These are phyloP conservation scores for Nothophaeocryptopus gaeumannii DNA, from an alignment of 2,329 filamentous ascomycete species.

Conservation along the genomic window DNA sequence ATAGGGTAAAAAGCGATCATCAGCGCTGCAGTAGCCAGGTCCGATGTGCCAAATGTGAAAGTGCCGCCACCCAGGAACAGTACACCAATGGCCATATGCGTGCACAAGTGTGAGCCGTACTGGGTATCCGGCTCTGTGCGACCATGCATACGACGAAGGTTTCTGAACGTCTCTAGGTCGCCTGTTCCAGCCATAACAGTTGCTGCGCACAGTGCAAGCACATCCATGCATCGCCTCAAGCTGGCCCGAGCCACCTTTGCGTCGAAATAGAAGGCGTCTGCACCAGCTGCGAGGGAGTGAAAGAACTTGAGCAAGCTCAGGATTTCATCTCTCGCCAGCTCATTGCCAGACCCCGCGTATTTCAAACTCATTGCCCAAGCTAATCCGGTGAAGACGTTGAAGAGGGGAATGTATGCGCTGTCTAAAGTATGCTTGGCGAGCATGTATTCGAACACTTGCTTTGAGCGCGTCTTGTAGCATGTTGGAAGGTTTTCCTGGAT, in stretches of 20 bases:
- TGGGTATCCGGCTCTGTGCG: conserved; percentile 78
- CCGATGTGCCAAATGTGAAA: conserved; percentile 83
- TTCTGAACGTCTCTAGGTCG: conserved; percentile 78
- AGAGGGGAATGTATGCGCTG: conserved; percentile 85
- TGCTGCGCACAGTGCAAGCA: conserved; percentile 75
- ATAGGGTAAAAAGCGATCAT: conserved; percentile 92
- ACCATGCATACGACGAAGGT: conserved; percentile 83
- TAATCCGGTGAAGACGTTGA: conserved; percentile 84
- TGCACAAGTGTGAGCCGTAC: conserved; percentile 90
- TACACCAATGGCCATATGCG: conserved; percentile 85
- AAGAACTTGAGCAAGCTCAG: conserved; percentile 71
- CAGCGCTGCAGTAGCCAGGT: conserved; percentile 80
- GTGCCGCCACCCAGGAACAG: conserved; percentile 92
- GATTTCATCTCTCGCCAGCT: conserved; percentile 73
- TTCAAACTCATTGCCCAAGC: conserved; percentile 63
- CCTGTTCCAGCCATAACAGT: conserved; percentile 96
- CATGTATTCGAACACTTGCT: conserved; percentile 49
- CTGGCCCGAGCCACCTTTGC: conserved; percentile 78
- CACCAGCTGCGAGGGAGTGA: conserved; percentile 24
- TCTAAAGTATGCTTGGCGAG: conserved; percentile 49
- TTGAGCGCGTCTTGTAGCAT: conserved; percentile 55
- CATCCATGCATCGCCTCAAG: conserved; percentile 85
- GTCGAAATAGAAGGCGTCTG: conserved; percentile 62
- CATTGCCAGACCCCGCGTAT: conserved; percentile 53
- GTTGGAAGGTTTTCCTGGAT: conserved; percentile 69